Evolutionary conservation across 2,329 filamentous ascomycete genomes (phyloP).

Genomic region (Colletotrichum aenigma): DNA sequence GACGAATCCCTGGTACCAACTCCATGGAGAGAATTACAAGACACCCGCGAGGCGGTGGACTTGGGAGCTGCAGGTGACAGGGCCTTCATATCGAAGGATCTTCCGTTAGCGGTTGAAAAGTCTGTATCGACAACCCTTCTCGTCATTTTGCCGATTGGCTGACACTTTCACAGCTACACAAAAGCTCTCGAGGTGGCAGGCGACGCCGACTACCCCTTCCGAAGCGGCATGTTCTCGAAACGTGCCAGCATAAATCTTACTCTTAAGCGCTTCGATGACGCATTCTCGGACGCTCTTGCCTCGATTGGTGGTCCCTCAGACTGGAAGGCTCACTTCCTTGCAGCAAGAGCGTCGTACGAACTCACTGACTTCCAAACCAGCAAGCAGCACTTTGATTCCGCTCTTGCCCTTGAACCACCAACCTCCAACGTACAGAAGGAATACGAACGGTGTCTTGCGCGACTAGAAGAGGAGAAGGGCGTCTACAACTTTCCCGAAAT

Average conservation of each 20-base stretch:
- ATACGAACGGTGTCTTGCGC: conserved; percentile 17
- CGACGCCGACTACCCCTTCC: conserved; percentile 21
- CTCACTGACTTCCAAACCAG: conserved; percentile 31
- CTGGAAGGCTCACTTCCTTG: conserved; percentile 37
- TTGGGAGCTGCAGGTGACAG: conserved; percentile 23
- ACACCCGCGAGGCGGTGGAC: conserved; percentile 10
- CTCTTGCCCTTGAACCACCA: conserved; percentile 24
- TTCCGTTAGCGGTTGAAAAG: conserved; percentile 35
- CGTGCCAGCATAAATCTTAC: conserved; percentile 35
- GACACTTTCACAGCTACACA: conserved; percentile 29
- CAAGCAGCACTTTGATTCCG: conserved; percentile 27
- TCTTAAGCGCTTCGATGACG: conserved; percentile 35
- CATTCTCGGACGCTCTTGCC: conserved; percentile 34
- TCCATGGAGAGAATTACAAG: background rate
- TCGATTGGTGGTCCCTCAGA: conserved; percentile 26
- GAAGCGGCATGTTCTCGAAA: conserved; percentile 29
- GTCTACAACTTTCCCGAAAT: conserved; percentile 20
- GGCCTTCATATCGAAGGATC: conserved; percentile 31
- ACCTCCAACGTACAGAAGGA: conserved; percentile 23
- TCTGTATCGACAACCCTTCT: conserved; percentile 7
- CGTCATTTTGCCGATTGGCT: background rate
- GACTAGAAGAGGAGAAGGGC: conserved; percentile 14
- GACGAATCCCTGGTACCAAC: conserved; percentile 21
- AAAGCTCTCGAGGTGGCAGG: conserved; percentile 31
- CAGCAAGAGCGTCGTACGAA: conserved; percentile 37